These are phyloP conservation scores for Clarireedia paspali DNA, from an alignment of 2,329 filamentous ascomycete species.

Conservation along the genomic window DNA sequence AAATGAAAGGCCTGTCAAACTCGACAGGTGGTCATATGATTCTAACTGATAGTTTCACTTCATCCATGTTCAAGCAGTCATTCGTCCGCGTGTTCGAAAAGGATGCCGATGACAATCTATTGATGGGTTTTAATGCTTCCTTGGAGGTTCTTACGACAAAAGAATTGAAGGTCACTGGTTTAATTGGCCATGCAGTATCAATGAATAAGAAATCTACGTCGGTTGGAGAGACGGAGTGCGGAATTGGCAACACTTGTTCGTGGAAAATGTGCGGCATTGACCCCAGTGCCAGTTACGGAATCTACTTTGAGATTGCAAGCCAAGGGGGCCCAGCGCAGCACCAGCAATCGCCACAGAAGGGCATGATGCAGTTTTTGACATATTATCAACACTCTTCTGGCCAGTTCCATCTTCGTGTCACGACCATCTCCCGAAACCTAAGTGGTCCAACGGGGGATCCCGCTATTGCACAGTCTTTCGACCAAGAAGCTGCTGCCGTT, in stretches of 20 bases:
- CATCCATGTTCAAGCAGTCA: slow-evolving; percentile 98
- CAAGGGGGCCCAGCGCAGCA: slow-evolving; percentile 82
- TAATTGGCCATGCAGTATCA: slow-evolving; percentile 94
- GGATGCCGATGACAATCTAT: slow-evolving; percentile 84
- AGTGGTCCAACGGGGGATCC: slow-evolving; percentile 92
- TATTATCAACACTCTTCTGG: slow-evolving; percentile 98
- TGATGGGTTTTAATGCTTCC: slow-evolving; percentile 98
- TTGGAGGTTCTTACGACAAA: slow-evolving; percentile 95
- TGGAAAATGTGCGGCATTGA: slow-evolving; percentile 99
- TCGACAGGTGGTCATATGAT: slow-evolving; percentile 98
- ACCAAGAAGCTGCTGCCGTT: slow-evolving; percentile 94
- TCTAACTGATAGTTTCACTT: slow-evolving; percentile 94
- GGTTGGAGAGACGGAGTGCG: slow-evolving; percentile 95
- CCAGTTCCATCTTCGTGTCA: slow-evolving; percentile 92
- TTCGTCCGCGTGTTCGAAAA: slow-evolving; percentile 97
- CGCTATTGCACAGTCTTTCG: slow-evolving; percentile 91
- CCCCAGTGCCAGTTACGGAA: slow-evolving; percentile 83
- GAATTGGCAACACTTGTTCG: slow-evolving; percentile 95
- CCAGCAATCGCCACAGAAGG: slow-evolving; percentile 81
- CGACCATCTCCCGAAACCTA: slow-evolving; percentile 83
- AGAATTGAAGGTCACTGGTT: slow-evolving; percentile 92
- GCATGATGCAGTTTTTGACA: slow-evolving; percentile 95
- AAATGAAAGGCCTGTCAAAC: slow-evolving; percentile 97
- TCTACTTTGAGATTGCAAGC: slow-evolving; percentile 96
- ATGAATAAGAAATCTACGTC: slow-evolving; percentile 97